These are phyloP conservation scores for Seiridium cupressi DNA, from an alignment of 2,329 filamentous ascomycete species.

Conservation along the genomic window DNA sequence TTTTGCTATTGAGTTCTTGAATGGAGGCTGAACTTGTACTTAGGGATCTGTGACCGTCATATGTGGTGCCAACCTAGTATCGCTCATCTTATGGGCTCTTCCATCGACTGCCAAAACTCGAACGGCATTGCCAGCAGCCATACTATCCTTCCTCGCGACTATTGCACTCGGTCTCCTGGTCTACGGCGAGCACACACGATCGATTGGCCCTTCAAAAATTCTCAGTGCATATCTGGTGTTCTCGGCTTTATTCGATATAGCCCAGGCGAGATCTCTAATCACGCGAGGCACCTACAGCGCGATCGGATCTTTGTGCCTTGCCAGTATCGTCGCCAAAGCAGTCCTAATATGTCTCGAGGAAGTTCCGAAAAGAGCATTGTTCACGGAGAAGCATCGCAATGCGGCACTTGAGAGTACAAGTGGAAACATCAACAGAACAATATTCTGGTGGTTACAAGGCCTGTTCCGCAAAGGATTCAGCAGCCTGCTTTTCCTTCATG, in stretches of 20 bases:
- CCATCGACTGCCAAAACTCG: background rate
- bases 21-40: background rate
- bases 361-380: constrained; percentile 21
- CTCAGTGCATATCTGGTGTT: background rate
- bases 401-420: constrained; percentile 28
- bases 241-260: constrained; percentile 1
- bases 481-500: constrained; percentile 18
- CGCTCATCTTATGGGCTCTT: constrained; percentile 1
- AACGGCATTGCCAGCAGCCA: background rate
- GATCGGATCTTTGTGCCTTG: constrained; percentile 18
- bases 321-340: constrained; percentile 23
- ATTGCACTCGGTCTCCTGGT: background rate
- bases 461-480: constrained; percentile 25
- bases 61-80: background rate
- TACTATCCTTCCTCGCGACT: background rate
- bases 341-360: constrained; percentile 30
- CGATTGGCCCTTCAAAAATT: background rate
- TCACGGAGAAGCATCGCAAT: constrained; percentile 17
- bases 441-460: constrained; percentile 35
- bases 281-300: background rate
- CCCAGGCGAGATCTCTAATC: background rate
- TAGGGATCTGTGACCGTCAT: background rate
- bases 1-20: background rate
- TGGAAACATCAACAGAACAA: constrained; percentile 29
- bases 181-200: background rate